Base-by-base conservation (phyloP, 75 land plant genomes). In the Pinus taeda region DNA sequence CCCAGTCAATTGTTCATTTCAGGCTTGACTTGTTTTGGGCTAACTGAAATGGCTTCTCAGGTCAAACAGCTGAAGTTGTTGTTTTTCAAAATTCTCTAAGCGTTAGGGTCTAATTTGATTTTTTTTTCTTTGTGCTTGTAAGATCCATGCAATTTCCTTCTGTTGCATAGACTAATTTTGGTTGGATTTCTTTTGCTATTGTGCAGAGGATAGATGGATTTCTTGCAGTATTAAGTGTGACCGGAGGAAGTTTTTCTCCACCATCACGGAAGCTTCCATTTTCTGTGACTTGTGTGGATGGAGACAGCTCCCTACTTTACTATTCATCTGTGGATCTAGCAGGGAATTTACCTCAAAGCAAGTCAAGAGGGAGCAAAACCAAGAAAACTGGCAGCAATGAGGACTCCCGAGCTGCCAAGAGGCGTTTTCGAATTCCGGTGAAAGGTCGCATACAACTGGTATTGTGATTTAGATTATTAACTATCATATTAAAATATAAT, bases 401-500 rank as follows among this genome's bases (percentile, higher is more conserved):
- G 69, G 94, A 86, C 53, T 77, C 85, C 6, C 82, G 80, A 59
- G 39, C 76, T 61, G 70, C 67, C 30, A 92, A 79, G 67, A 88
- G 81, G 29, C 90, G 94, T 15, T 81, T 90, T 72, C 90, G 91
- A 29, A 86, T 97, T 69, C 99, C 99, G 26, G 86, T 93, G 81
- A 92, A 92, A 72, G 99, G 99, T 22, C 93, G 98, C 17, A 92
- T 97, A 78, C 98, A 95, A 80, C 87, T 97, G 98, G 99, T 97
- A 94, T 55, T 82, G 56, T 66, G 65, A 74, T 72, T 78, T 55
- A 79, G 17, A 73, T 57, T 53, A 12, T 69, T 8, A 62, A 69
- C 36, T 22, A 69, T 20, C 4, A 20, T 20, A 8, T 69, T n/a
- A 39, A 14, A 39, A 67, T 67, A 9, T 49, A 30, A 39, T 33